Conservation (phyloP, 169 alveolate genomes). For the Neospora caninum region DNA sequence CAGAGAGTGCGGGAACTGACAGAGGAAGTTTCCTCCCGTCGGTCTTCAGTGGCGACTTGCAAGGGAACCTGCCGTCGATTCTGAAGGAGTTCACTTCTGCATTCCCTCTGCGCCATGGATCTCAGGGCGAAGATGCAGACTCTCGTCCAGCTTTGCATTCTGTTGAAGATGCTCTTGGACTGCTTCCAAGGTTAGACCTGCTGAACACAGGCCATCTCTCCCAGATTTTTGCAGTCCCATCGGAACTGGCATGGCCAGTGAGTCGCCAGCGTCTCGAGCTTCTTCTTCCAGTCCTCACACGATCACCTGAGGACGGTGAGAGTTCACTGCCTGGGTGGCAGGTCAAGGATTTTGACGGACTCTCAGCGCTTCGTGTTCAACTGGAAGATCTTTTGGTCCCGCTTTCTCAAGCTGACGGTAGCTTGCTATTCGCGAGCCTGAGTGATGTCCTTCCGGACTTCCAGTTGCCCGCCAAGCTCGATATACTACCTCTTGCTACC, state of each 20-base stretch:
- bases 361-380: not conserved
- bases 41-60: not conserved
- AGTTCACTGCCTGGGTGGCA: not conserved
- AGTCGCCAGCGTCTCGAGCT: constrained; percentile 9
- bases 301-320: not conserved
- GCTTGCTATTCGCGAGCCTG: not conserved
- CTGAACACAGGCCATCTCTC: not conserved
- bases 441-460: not conserved
- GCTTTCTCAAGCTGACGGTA: not conserved
- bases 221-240: constrained; percentile 27
- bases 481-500: not conserved
- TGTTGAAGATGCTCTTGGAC: not conserved
- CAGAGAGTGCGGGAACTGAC: not conserved
- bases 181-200: not conserved
- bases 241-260: constrained; percentile 26
- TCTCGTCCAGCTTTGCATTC: not conserved
- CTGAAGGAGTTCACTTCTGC: constrained; percentile 4
- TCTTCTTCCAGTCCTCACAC: constrained; percentile 16
- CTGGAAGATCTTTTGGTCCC: not conserved
- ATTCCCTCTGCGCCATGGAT: not conserved
- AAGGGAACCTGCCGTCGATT: not conserved
- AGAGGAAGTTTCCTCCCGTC: not conserved
- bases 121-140: not conserved
- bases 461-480: not conserved
- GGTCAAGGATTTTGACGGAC: not conserved